Evolutionary conservation across 352 stramenopile species (phyloP).

Genomic region (Phytophthora gonapodyides): DNA sequence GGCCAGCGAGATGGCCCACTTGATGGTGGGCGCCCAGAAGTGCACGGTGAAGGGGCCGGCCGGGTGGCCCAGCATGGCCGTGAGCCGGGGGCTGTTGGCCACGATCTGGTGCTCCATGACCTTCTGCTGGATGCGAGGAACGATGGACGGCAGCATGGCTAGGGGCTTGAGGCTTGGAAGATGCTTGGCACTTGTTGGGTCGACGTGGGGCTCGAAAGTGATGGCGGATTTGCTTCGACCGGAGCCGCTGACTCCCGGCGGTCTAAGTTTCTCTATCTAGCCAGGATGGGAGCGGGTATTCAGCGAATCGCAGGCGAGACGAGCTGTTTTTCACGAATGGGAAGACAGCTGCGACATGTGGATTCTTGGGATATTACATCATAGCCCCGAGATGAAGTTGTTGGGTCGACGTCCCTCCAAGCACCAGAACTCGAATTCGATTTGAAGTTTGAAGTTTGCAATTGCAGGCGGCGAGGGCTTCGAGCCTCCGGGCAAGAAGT

Average conservation of each 20-base stretch:
- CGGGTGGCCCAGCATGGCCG: conserved; percentile 70
- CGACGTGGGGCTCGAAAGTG: conserved; percentile 13
- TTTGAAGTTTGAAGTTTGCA: too few relatives aligned
- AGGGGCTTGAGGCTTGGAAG: neutral
- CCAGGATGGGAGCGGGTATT: neutral
- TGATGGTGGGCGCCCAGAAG: conserved; percentile 90
- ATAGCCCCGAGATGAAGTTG: conserved; percentile 7
- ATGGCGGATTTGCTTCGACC: neutral
- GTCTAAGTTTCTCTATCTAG: conserved; percentile 13
- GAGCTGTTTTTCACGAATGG: neutral
- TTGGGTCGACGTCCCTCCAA: conserved; percentile 8
- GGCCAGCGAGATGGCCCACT: conserved; percentile 86
- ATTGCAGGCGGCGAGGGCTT: too few relatives aligned
- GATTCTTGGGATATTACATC: conserved; percentile 5
- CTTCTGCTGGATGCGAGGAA: conserved; percentile 69
- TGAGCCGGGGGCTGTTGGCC: conserved; percentile 64
- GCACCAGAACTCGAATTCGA: conserved; percentile 2
- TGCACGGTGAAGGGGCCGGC: conserved; percentile 89
- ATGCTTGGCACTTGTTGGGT: neutral
- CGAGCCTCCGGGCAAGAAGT: too few relatives aligned
- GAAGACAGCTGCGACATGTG: neutral
- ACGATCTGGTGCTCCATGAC: conserved; percentile 67
- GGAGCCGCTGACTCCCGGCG: conserved; percentile 12
- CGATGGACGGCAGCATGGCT: conserved; percentile 65
- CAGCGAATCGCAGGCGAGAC: conserved; percentile 4